Percentiles rank a stretch among this genome's conserved stretches.
Evolutionary conservation across 1,284 basidiomycete species (phyloP).

Genomic region (Moesziomyces globuligerus): DNA sequence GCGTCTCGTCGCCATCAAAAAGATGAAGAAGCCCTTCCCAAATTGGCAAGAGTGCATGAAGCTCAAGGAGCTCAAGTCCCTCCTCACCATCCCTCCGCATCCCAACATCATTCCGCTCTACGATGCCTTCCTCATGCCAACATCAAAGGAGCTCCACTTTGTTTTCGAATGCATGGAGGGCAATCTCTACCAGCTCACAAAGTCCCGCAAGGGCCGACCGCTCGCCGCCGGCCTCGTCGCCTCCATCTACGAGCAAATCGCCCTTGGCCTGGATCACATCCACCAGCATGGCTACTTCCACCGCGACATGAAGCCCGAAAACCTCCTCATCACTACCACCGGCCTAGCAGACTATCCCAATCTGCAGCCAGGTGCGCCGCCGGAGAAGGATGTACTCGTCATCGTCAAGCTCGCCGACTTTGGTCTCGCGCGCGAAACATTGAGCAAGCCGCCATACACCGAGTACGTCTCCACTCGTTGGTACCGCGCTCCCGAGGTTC

Average conservation of each 20-base stretch:
- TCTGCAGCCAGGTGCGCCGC: conserved; percentile 43
- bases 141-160: conserved; percentile 94
- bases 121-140: conserved; percentile 95
- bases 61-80: conserved; percentile 96
- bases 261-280: conserved; percentile 89
- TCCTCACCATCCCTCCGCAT: conserved; percentile 92
- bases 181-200: conserved; percentile 98
- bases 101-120: conserved; percentile 98
- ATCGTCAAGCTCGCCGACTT: conserved; percentile 99
- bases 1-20: conserved; percentile 93
- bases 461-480: conserved; percentile 99
- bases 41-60: conserved; percentile 96
- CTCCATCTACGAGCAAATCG: conserved; percentile 92
- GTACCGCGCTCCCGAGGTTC: conserved; percentile 98
- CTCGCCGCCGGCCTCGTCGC: conserved; percentile 94
- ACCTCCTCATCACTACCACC: conserved; percentile 99
- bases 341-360: conserved; percentile 90
- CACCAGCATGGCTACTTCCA: conserved; percentile 95
- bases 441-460: conserved; percentile 90
- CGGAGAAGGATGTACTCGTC: conserved; percentile 91
- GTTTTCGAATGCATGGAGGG: conserved; percentile 99
- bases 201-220: conserved; percentile 90
- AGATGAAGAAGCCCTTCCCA: conserved; percentile 97
- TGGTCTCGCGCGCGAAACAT: conserved; percentile 90
- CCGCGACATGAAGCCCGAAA: conserved; percentile 99